Conservation (phyloP, 306 rosid genomes). For the Albizia julibrissin region DNA sequence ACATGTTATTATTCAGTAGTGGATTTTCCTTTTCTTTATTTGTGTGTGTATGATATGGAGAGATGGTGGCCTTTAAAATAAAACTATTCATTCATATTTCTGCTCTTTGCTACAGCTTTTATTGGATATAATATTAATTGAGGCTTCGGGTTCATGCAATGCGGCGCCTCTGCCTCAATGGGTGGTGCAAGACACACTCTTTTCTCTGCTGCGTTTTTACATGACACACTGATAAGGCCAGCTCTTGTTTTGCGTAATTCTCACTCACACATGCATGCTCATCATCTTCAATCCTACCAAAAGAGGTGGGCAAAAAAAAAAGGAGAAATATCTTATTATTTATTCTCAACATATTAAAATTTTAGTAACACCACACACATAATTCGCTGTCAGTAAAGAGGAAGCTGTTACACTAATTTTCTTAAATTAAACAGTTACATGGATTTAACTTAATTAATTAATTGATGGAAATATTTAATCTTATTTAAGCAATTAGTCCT, state of each 20-base stretch:
- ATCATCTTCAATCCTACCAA: neutral
- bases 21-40: neutral
- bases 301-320: neutral
- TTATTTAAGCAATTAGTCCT: neutral
- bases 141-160: neutral
- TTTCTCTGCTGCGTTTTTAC: conserved; percentile 3
- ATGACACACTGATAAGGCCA: neutral
- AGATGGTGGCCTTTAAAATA: neutral
- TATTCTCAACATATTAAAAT: neutral
- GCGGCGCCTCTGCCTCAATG: conserved; percentile 9
- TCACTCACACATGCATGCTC: neutral
- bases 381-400: neutral
- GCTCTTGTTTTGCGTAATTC: neutral
- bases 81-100: neutral
- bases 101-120: neutral
- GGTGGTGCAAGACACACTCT: neutral
- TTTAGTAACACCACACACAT: neutral
- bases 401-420: neutral
- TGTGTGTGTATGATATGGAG: neutral
- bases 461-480: neutral
- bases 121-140: neutral
- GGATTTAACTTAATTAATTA: neutral
- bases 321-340: neutral
- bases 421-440: too few species aligned
- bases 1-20: neutral